phyloP scores from a whole-genome alignment of 2,329 filamentous ascomycete species.

The Graphilbum ipis-grandicollis region DNA sequence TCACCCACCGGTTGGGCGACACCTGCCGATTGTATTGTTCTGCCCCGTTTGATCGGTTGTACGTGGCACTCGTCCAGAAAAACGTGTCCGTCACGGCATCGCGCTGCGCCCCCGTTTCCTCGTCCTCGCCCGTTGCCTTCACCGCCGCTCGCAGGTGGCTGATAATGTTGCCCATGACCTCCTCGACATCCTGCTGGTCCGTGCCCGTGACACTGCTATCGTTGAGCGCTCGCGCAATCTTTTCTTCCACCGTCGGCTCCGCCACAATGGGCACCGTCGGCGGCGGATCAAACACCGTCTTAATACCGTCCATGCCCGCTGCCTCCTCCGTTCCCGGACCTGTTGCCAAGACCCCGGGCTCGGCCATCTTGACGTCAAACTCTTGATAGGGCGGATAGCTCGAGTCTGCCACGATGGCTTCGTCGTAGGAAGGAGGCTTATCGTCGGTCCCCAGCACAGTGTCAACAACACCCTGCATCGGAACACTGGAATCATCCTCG shows the following conservation, averaged over 20 bases:
- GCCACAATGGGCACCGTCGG: conserved; percentile 8
- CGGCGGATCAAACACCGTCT: conserved; percentile 7
- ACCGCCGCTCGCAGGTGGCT: conserved; percentile 86
- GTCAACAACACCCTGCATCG: neutral
- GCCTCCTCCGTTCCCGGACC: neutral
- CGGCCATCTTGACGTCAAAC: conserved; percentile 6
- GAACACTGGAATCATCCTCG: neutral
- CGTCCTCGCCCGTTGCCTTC: conserved; percentile 45
- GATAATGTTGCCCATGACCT: conserved; percentile 85
- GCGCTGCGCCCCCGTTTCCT: conserved; percentile 51
- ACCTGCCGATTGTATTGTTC: conserved; percentile 19
- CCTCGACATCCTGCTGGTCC: conserved; percentile 85
- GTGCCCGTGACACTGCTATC: conserved; percentile 31
- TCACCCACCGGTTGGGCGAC: conserved; percentile 46
- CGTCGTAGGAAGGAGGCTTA: neutral
- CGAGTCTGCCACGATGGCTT: too few species aligned
- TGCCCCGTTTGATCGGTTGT: conserved; percentile 34
- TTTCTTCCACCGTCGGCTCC: conserved; percentile 21
- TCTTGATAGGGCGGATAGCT: too few species aligned
- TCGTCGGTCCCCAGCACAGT: neutral
- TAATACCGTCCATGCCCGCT: neutral
- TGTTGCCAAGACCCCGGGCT: neutral
- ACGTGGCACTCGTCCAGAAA: conserved; percentile 43
- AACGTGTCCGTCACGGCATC: conserved; percentile 63
- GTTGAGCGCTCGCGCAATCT: conserved; percentile 26